Evolutionary conservation across 2,329 filamentous ascomycete genomes (phyloP).

Genomic region (Trematosphaeria pertusa): DNA sequence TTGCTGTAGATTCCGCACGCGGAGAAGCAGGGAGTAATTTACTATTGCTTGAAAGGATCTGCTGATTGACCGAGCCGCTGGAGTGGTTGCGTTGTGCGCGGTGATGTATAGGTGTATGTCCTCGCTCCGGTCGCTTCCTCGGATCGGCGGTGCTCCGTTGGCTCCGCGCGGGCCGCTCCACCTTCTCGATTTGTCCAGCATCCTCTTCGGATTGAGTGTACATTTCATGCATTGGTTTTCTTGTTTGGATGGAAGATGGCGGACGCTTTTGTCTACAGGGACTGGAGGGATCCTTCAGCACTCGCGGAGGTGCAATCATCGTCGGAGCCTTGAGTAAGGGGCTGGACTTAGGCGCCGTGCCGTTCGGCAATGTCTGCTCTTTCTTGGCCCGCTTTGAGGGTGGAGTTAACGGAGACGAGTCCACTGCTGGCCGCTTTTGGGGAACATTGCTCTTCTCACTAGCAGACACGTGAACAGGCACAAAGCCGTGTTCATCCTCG

Average conservation of each 20-base stretch:
- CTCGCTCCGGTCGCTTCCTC: background rate
- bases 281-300: conserved; percentile 19
- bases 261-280: conserved; percentile 8
- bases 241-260: background rate
- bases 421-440: conserved; percentile 4
- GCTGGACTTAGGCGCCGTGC: background rate
- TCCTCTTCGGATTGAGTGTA: conserved; percentile 5
- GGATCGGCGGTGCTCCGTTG: background rate
- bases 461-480: background rate
- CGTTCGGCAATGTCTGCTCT: background rate
- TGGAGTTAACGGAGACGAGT: conserved; percentile 10
- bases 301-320: conserved; percentile 10
- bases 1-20: conserved; percentile 46
- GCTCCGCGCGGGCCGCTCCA: background rate
- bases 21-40: conserved; percentile 53
- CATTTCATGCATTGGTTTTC: background rate
- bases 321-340: too few species aligned
- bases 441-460: background rate
- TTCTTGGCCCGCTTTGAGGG: conserved; percentile 9
- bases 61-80: conserved; percentile 9
- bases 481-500: background rate
- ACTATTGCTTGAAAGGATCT: conserved; percentile 50
- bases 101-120: conserved; percentile 13
- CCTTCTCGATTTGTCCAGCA: background rate
- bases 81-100: conserved; percentile 5